These are phyloP conservation scores for Colletotrichum acutatum DNA, from an alignment of 2,329 filamentous ascomycete genomes.

Conservation along the genomic window DNA sequence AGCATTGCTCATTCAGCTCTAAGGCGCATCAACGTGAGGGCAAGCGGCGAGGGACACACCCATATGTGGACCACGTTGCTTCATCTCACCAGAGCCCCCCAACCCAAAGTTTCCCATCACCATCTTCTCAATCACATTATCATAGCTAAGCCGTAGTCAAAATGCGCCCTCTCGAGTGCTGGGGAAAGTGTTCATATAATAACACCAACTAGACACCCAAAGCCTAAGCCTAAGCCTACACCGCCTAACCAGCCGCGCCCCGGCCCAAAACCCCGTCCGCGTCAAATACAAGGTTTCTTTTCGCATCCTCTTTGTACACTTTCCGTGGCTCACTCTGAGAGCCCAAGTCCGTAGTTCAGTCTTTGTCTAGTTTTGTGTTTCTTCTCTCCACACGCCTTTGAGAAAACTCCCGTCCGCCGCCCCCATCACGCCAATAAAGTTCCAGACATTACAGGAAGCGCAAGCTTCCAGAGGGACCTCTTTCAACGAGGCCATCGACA, in stretches of 20 bases:
- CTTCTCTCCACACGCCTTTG: neutral
- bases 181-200: slow-evolving; percentile 4
- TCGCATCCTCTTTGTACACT: slow-evolving; percentile 32
- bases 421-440: neutral
- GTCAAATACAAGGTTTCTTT: slow-evolving; percentile 23
- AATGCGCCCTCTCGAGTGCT: neutral
- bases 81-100: neutral
- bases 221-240: slow-evolving; percentile 29
- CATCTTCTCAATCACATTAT: neutral
- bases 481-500: slow-evolving; percentile 56
- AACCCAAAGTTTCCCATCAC: neutral
- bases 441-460: slow-evolving; percentile 54
- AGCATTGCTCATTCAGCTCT: too few species aligned
- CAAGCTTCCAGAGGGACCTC: slow-evolving; percentile 54
- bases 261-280: slow-evolving; percentile 22
- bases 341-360: neutral
- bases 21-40: too few species aligned
- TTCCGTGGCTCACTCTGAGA: neutral
- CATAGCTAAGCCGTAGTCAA: neutral
- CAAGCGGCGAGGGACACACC: too few species aligned
- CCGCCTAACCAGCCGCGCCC: slow-evolving; percentile 34
- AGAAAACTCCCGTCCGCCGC: neutral
- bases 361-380: slow-evolving; percentile 15
- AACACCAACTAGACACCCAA: slow-evolving; percentile 29
- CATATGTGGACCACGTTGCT: neutral